These are phyloP conservation scores for Lentinula detonsa DNA, from an alignment of 768 basidiomycete species.

Conservation along the genomic window DNA sequence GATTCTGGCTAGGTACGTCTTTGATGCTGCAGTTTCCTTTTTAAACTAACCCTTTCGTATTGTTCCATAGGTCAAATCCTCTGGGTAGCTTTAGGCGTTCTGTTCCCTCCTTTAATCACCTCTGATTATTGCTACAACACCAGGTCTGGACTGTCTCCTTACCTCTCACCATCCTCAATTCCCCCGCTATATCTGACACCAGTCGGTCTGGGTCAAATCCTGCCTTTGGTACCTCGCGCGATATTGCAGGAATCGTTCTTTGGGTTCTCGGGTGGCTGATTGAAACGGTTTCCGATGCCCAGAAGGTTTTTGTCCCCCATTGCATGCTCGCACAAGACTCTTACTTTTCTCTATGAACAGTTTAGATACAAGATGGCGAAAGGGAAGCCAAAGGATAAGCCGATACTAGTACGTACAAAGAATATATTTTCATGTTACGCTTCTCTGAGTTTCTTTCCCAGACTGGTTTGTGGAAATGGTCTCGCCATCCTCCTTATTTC, in stretches of 20 bases:
- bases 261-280: constrained; percentile 54
- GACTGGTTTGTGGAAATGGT: constrained; percentile 50
- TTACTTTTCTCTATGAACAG: constrained; percentile 15
- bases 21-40: background rate
- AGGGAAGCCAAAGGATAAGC: constrained; percentile 40
- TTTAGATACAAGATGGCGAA: constrained; percentile 47
- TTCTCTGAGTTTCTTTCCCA: constrained; percentile 11
- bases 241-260: constrained; percentile 58
- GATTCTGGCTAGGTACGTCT: constrained; percentile 46
- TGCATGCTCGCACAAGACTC: too few species aligned
- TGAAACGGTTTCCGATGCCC: constrained; percentile 50
- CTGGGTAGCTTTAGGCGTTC: constrained; percentile 35
- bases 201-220: constrained; percentile 40
- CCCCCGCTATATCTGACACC: constrained; percentile 53
- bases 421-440: too few species aligned
- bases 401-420: constrained; percentile 31
- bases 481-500: constrained; percentile 66
- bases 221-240: constrained; percentile 52
- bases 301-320: constrained; percentile 38
- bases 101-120: background rate
- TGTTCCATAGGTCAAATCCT: constrained; percentile 43
- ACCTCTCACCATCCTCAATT: constrained; percentile 61
- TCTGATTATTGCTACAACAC: background rate
- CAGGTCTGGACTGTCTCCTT: constrained; percentile 60
- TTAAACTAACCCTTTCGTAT: background rate